Evolutionary conservation across 495 filamentous ascomycete species (phyloP).

Genomic region (Aspergillus asperescens): DNA sequence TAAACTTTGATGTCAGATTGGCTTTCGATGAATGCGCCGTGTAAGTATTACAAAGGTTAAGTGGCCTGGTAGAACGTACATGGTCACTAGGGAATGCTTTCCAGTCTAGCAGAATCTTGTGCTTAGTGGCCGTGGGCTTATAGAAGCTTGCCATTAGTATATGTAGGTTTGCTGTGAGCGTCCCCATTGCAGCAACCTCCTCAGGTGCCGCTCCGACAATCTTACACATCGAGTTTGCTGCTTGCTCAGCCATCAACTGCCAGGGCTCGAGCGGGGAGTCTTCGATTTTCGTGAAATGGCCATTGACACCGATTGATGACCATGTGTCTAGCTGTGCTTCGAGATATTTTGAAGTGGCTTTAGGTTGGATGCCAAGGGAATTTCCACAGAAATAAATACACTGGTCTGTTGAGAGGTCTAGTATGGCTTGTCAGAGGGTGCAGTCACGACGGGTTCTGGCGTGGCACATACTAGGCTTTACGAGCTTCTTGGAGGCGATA

Average conservation of each 20-base stretch:
- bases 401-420: slow-evolving; percentile 40
- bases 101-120: slow-evolving; percentile 87
- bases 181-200: slow-evolving; percentile 92
- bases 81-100: slow-evolving; percentile 96
- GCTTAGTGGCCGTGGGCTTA: slow-evolving; percentile 62
- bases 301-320: slow-evolving; percentile 83
- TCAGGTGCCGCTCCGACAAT: slow-evolving; percentile 71
- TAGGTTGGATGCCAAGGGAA: slow-evolving; percentile 88
- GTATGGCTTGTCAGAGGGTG: slow-evolving; percentile 14
- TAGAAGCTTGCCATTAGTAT: slow-evolving; percentile 89
- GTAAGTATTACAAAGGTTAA: no score
- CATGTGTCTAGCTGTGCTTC: slow-evolving; percentile 78
- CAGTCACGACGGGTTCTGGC: neutral
- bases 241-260: slow-evolving; percentile 69
- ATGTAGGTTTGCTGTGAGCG: slow-evolving; percentile 87
- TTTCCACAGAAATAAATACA: slow-evolving; percentile 90
- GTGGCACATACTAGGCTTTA: slow-evolving; percentile 36
- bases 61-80: slow-evolving; percentile 34
- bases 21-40: neutral
- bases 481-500: slow-evolving; percentile 60
- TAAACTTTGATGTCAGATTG: slow-evolving; percentile 24
- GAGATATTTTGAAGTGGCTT: slow-evolving; percentile 63
- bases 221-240: slow-evolving; percentile 66
- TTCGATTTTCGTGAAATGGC: slow-evolving; percentile 78
- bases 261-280: slow-evolving; percentile 72